Evolutionary conservation across 805 yeast genomes (phyloP).

Genomic region (Yamadazyma laniorum): DNA sequence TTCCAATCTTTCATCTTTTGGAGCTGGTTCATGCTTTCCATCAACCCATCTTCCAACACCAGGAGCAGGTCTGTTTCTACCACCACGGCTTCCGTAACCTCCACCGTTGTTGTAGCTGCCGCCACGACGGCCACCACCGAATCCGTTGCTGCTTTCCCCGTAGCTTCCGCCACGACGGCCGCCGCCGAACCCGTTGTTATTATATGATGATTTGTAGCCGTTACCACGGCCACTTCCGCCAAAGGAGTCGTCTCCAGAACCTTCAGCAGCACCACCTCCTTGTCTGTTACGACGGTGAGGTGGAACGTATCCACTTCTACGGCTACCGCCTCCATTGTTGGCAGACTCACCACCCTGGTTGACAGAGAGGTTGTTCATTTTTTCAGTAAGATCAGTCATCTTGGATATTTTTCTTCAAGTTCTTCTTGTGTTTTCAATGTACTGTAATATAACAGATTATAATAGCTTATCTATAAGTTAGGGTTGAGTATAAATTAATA

Average conservation of each 20-base stretch:
- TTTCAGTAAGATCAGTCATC: constrained; percentile 60
- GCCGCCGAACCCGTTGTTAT: constrained; percentile 18
- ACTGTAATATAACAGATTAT: neutral
- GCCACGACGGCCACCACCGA: constrained; percentile 21
- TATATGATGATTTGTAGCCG: constrained; percentile 12
- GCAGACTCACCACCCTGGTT: constrained; percentile 24
- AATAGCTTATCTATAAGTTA: constrained; percentile 4
- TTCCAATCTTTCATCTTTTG: constrained; percentile 67
- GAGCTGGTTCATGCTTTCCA: constrained; percentile 86
- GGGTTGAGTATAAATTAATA: constrained; percentile 12
- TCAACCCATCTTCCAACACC: constrained; percentile 82
- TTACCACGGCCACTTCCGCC: constrained; percentile 16
- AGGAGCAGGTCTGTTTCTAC: constrained; percentile 29
- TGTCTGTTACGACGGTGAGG: constrained; percentile 42
- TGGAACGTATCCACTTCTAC: constrained; percentile 47
- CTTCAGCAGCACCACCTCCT: constrained; percentile 15
- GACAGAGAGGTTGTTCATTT: constrained; percentile 56
- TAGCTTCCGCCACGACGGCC: constrained; percentile 20
- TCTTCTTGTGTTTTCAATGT: constrained; percentile 7
- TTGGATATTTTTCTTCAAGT: constrained; percentile 17
- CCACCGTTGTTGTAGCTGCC: constrained; percentile 11
- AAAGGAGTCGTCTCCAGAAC: constrained; percentile 13
- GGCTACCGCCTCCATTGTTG: neutral
- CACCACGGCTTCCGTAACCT: constrained; percentile 37
- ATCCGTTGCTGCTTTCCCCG: constrained; percentile 13